These are phyloP conservation scores for Aegilops speltoides DNA, from an alignment of 176 grass and related monocot genomes.

Conservation along the genomic window DNA sequence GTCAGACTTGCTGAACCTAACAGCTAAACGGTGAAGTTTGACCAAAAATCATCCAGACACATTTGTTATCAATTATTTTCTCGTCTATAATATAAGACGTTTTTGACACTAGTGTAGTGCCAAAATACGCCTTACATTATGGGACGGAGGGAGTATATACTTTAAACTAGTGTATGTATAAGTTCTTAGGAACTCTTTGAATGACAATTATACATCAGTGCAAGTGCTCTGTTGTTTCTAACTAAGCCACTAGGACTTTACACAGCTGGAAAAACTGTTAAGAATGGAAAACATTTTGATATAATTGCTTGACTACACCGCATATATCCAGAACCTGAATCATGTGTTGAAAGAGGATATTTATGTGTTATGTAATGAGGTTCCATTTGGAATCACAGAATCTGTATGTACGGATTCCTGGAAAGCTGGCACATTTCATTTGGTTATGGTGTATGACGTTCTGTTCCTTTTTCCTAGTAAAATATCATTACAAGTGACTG, in stretches of 20 bases:
- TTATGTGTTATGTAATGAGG: not conserved
- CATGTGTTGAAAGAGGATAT: not conserved
- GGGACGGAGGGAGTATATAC: too few relatives aligned
- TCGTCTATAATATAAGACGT: too few relatives aligned
- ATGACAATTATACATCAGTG: not conserved
- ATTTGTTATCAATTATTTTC: slow-evolving; percentile 4
- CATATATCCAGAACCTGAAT: slow-evolving; percentile 26
- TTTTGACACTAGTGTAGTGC: too few relatives aligned
- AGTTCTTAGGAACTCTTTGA: not conserved
- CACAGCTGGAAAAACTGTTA: not conserved
- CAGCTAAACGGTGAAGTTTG: not conserved
- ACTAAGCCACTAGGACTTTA: not conserved
- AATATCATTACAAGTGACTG: not conserved
- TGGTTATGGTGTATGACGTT: not conserved
- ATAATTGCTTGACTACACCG: not conserved
- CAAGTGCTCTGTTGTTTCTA: not conserved
- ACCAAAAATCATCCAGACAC: not conserved
- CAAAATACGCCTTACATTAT: too few relatives aligned
- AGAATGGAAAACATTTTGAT: not conserved
- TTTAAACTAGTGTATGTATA: not conserved
- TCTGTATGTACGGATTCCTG: not conserved
- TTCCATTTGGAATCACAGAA: not conserved
- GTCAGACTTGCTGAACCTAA: not conserved
- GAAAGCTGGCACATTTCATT: slow-evolving; percentile 10
- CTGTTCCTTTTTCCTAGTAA: slow-evolving; percentile 8